Base-by-base conservation (phyloP, 106 monocot species). In the Dendrobium nobile region DNA sequence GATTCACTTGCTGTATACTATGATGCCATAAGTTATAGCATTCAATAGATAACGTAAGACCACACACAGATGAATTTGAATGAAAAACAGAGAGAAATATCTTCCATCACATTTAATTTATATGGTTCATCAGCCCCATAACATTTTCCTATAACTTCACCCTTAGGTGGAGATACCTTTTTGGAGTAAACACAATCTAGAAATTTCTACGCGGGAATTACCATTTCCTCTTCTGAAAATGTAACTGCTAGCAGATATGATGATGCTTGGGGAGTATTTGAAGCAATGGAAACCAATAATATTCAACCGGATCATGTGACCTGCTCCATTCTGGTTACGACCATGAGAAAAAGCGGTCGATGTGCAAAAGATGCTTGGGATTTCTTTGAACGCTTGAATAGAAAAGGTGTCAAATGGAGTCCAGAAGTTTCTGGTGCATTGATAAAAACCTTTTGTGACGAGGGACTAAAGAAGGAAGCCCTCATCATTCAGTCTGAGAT, bases 291-390 rank as follows among this genome's bases (percentile, higher is more conserved):
- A 87, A 61, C 79, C 67, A 85, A 93, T 70, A 99, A 95, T 75
- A 81, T 93, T 67, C 83, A 79, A 64, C 95, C 95, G 48, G 99
- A 99, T 85, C 88, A 99, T 77, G 89, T 88, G 51, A 95, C 99
- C 40, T 92, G 95, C 84, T 95, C 89, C 75, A 88, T 89, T 72
- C 37, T 99, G 79, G 86, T 99, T 61, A 91, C 91, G 15, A 28
- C 85, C 22, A 89, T 99, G 89, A 88, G 91, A 80, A 93, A 87
- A 86, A 90, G 64, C n/a, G 92, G 85, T 44, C 33, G 70, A 10
- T 78, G 56, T 82, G 88, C 99, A 51, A 99, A 93, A 84, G 93
- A 99, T 64, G 93, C 88, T 73, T 99, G 95, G 99, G 78, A 91
- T 16, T 93, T 99, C 55, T 99, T 99, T 77, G 82, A 99, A 75